Evolutionary conservation across 768 basidiomycete genomes (phyloP).

Genomic region (Tricholoma matsutake): DNA sequence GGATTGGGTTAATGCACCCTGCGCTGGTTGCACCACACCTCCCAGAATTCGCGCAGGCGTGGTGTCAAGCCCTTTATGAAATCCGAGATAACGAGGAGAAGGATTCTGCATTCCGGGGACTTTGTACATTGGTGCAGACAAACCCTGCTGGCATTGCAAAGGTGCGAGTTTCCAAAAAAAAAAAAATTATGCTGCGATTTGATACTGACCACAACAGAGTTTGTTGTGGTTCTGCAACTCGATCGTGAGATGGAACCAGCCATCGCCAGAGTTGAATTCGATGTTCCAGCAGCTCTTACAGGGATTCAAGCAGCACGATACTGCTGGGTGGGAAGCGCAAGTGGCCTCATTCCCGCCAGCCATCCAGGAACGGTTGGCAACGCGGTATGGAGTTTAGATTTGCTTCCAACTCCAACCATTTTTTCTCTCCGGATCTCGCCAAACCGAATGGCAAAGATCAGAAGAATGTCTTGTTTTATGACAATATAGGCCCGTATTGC

Average conservation of each 20-base stretch:
- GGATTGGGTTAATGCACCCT: slow-evolving; percentile 93
- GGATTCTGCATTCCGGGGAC: slow-evolving; percentile 96
- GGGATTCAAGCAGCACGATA: slow-evolving; percentile 88
- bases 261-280: slow-evolving; percentile 84
- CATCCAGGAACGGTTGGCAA: slow-evolving; percentile 82
- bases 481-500: not conserved
- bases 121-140: slow-evolving; percentile 92
- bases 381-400: slow-evolving; percentile 81
- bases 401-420: not conserved
- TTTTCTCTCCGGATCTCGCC: slow-evolving; percentile 2
- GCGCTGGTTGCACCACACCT: slow-evolving; percentile 84
- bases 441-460: not conserved
- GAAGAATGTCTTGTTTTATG: slow-evolving; percentile 1
- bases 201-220: slow-evolving; percentile 49
- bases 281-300: slow-evolving; percentile 92
- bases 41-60: slow-evolving; percentile 87
- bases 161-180: slow-evolving; percentile 50
- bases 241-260: slow-evolving; percentile 91
- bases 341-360: slow-evolving; percentile 80
- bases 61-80: slow-evolving; percentile 97
- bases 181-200: no score
- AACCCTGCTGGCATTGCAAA: slow-evolving; percentile 94
- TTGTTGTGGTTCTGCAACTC: slow-evolving; percentile 98
- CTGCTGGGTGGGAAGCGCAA: slow-evolving; percentile 82
- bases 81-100: slow-evolving; percentile 99